Conservation (phyloP, 176 grass and related monocot species). For the Avena sativa region DNA sequence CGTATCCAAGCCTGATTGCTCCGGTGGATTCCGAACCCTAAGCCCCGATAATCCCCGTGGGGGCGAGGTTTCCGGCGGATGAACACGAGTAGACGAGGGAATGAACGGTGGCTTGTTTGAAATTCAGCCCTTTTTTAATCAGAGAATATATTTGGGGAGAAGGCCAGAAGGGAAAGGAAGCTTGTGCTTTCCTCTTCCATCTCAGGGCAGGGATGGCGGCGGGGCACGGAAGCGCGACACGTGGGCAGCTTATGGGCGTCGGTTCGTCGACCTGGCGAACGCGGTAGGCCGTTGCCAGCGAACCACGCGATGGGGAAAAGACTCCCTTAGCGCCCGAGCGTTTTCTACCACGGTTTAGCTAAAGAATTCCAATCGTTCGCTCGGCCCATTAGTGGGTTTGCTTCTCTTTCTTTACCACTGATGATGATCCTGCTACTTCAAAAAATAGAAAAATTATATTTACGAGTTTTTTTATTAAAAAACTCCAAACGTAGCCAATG, state of each 20-base stretch:
- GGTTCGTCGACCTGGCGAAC: no score
- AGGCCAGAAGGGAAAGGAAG: constrained; percentile 36
- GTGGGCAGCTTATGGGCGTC: neutral
- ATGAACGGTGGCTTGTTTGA: constrained; percentile 26
- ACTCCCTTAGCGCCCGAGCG: no score
- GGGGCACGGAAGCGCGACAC: neutral
- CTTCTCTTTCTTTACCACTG: no score
- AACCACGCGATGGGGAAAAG: no score
- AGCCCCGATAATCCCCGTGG: constrained; percentile 1
- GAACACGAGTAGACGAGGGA: neutral
- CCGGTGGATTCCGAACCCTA: constrained; percentile 22
- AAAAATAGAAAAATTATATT: no score
- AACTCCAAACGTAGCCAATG: no score
- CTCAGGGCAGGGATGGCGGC: constrained; percentile 3
- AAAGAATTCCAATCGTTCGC: no score
- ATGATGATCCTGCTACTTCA: no score
- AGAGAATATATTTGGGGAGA: constrained; percentile 15
- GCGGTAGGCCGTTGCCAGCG: no score
- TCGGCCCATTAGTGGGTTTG: no score
- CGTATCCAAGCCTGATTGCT: neutral
- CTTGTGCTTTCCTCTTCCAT: constrained; percentile 43
- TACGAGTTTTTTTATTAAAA: no score
- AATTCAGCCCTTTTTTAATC: neutral
- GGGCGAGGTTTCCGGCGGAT: neutral
- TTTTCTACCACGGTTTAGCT: no score